phyloP scores from a whole-genome alignment of 208 protist genomes.

The Zelonia costaricensis region DNA sequence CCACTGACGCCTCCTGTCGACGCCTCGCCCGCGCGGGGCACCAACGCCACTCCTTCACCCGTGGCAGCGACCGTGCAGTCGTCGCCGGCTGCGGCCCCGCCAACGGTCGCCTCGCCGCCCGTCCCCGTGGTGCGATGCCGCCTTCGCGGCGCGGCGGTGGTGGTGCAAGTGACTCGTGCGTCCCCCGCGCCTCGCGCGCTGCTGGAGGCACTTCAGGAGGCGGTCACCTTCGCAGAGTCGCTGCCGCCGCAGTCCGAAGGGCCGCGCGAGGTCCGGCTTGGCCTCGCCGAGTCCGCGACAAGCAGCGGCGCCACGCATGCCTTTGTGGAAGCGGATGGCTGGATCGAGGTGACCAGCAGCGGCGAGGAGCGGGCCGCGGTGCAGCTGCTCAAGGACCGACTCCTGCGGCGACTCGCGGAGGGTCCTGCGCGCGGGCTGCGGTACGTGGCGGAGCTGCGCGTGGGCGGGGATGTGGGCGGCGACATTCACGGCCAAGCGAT shows the following conservation, averaged over 20 bases:
- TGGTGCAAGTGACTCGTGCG: slow-evolving; percentile 10
- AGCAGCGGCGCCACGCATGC: background rate
- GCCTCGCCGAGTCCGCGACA: slow-evolving; percentile 1
- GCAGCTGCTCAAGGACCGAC: slow-evolving; percentile 20
- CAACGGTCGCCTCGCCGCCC: background rate
- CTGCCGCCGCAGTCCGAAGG: slow-evolving; percentile 9
- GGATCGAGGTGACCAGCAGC: background rate
- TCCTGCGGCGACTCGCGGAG: slow-evolving; percentile 18
- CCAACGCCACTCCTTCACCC: too few relatives aligned
- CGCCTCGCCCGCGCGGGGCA: too few relatives aligned
- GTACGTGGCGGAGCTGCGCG: slow-evolving; percentile 20
- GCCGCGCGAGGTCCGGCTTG: slow-evolving; percentile 14
- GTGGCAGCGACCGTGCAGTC: background rate
- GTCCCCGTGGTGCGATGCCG: slow-evolving; percentile 18
- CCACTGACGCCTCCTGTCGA: background rate
- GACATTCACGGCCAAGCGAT: too few relatives aligned
- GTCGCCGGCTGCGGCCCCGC: background rate
- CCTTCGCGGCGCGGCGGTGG: slow-evolving; percentile 16
- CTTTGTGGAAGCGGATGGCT: slow-evolving; percentile 8
- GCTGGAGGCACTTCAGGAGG: slow-evolving; percentile 28
- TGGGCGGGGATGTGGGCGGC: too few relatives aligned
- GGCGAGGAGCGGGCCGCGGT: slow-evolving; percentile 1
- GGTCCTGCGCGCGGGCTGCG: background rate
- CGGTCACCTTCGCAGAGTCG: slow-evolving; percentile 24
- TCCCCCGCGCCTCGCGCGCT: slow-evolving; percentile 2